Evolutionary conservation across 225 moss, liverwort and hornwort species (phyloP), one percentile per base, ranked within the genome.

Genomic region (Lunularia cruciata): DNA sequence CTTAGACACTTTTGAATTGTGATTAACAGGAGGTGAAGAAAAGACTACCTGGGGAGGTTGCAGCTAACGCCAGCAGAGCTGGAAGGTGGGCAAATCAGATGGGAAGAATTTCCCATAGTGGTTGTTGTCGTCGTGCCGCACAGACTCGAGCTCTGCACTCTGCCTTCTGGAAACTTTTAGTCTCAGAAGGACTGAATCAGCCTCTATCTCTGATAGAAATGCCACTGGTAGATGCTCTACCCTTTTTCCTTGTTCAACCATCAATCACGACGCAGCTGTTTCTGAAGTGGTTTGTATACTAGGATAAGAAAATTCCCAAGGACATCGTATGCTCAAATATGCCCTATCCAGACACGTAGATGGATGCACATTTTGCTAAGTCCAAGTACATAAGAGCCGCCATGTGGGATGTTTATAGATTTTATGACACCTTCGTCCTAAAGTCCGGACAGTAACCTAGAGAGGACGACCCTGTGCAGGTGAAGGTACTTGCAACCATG

Each of bases 11-110:
- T 63, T 63, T 73, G 30, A 57, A 27, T 60, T 34, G 15, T 8
- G 35, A 51, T 72, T 48, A 65, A 58, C 88, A 95, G 95, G 92
- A 84, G 83, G 87, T 86, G 33, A 92, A 81, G 73, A 92, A 73
- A 73, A 84, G 95, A 53, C 70, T 96, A 72, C 86, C 92, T 31
- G 89, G 87, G 63, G 95, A 92, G 78, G 80, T 78, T 78, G 90
- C 88, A 63, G 86, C 89, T 60, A 86, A 74, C 71, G 90, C 90
- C 9, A 84, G 89, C 67, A 92, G 92, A 76, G 90, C 95, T 57
- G 90, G 95, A 62, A 85, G 95, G 74, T 96, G 95, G 95, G 66
- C 71, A 47, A 96, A 96, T 77, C 95, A 96, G 76, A 92, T 92
- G 88, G 88, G 75, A 30, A 77, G 81, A 78, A 88, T 88, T 72